Evolutionary conservation across 1,284 basidiomycete species (phyloP), one percentile per base, ranked within the genome.

Genomic region (Ganoderma lucidum): DNA sequence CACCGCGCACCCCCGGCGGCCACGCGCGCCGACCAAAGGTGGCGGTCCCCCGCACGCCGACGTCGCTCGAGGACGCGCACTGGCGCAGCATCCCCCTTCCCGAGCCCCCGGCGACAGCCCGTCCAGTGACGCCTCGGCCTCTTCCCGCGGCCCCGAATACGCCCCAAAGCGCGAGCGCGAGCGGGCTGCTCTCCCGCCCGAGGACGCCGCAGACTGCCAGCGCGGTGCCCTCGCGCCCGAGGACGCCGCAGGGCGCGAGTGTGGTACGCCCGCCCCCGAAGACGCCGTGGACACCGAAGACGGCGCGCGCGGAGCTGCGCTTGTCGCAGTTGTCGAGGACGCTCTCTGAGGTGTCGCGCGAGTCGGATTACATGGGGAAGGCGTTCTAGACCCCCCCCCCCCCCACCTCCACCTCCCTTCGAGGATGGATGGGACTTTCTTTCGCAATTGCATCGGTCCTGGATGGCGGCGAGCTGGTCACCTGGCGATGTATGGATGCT

Each of bases 31-130:
- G n/a, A 55, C 45, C 72, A 2, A 62, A 62, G 17, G 70, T 64
- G 12, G 53, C 41, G 12, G 62, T 73, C 2, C 72, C 70, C 48
- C 72, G 66, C 45, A 73, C 72, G n/a, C 72, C 72, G 59, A 73
- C 68, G 45, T 73, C 72, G 55, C 67, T 70, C 45, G 72, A 69
- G 37, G 72, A 73, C 44, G 70, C 70, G 42, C 58, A 59, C 9
- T 71, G 72, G 72, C 55, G 61, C 14, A n/a, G n/a, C 15, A 45
- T 68, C 23, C 66, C 71, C 3, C 53, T 70, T 3, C 59, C 59
- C 4, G 39, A 37, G 44, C 37, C 45, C 9, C 28, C 17, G 15
- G 30, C 10, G 17, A n/a, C 44, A 19, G 19, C 42, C 15, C 12
- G 37, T 15, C 48, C 63, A 6, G 3, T 10, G 35, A 15, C 51